phyloP scores from a whole-genome alignment of 2,329 filamentous ascomycete genomes.

The Pestalotiopsis sp. region DNA sequence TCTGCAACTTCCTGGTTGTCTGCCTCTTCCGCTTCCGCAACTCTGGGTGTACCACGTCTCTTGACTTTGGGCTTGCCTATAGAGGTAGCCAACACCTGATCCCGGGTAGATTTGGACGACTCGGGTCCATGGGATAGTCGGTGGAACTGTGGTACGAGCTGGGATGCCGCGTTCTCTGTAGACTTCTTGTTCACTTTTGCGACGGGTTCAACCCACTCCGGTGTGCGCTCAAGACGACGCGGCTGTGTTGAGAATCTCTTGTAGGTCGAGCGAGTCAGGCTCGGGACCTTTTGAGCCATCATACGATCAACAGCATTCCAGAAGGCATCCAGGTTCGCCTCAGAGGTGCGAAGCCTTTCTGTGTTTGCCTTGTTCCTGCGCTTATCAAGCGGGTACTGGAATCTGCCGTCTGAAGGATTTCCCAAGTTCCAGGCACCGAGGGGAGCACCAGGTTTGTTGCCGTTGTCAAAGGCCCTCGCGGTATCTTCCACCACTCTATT shows the following conservation, averaged over 20 bases:
- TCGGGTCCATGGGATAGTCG: not conserved
- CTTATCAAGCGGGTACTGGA: constrained; percentile 40
- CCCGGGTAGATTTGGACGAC: constrained; percentile 12
- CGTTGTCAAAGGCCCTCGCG: not conserved
- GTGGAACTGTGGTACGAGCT: constrained; percentile 8
- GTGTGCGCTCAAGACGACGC: constrained; percentile 48
- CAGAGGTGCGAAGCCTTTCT: constrained; percentile 22
- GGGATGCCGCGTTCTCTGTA: not conserved
- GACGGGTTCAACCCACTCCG: constrained; percentile 46
- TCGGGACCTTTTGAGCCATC: not conserved
- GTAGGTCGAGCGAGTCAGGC: constrained; percentile 29
- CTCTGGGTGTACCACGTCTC: not conserved
- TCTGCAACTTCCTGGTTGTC: not conserved
- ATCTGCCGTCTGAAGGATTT: constrained; percentile 38
- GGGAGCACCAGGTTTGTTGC: constrained; percentile 16
- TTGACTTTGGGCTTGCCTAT: constrained; percentile 4
- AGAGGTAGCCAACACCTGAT: constrained; percentile 11
- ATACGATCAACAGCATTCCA: constrained; percentile 17
- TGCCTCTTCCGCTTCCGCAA: not conserved
- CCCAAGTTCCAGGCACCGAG: constrained; percentile 18
- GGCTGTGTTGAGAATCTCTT: constrained; percentile 32
- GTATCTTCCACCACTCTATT: constrained; percentile 5
- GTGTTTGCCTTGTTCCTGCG: constrained; percentile 24
- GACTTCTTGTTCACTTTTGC: constrained; percentile 27
- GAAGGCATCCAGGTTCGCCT: constrained; percentile 24